Base-by-base conservation (phyloP, 2,329 filamentous ascomycete genomes). In the Chrysosporium keratinophilum region DNA sequence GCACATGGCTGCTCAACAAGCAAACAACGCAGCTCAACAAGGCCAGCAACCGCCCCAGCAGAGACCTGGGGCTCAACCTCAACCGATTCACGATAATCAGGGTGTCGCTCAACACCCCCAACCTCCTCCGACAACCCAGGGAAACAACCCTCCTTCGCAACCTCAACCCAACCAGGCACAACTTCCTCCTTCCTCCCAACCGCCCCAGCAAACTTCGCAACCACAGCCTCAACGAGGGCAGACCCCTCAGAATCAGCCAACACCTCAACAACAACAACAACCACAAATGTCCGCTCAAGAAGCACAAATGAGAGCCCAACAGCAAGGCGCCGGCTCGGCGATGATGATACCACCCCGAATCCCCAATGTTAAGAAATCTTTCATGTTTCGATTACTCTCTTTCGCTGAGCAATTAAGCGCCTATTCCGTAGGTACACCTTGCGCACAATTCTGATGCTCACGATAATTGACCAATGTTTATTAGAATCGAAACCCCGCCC, bases 401-500 rank as follows among this genome's bases (percentile, higher is more conserved):
- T 81, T 82, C 59, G 76, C 77, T 9, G 78, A 83, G 58, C 70
- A 76, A 45, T 66, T 83, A 15, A 76, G 77, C 55, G 69, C 65
- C 44, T 80, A 76, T 61, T 84, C 64, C 71, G 79, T 69, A 81
- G 84, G 67, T 74, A 37, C 39, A 50, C 15, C 47, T 23, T 50
- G 5, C 14, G 31, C 41, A 3, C 19, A 5, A 31, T 42, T n/a
- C 3, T 39, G 7, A 52, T 28, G 56, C 62, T 59, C 62, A 33
- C 5, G 42, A 20, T 20, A 43, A 12, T 50, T 33, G 41, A 15
- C 31, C 20, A 33, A 31, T 31, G 14, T 7, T 19, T 9, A 43
- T 9, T 7, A 81, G 78, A 77, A 75, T 49, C 68, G 75, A 12
- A 82, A 80, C 62, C 77, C 79, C 59, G 78, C 79, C 56, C 82